Evolutionary conservation across 2,329 filamentous ascomycete species (phyloP).

Genomic region (Fonsecaea multimorphosa): DNA sequence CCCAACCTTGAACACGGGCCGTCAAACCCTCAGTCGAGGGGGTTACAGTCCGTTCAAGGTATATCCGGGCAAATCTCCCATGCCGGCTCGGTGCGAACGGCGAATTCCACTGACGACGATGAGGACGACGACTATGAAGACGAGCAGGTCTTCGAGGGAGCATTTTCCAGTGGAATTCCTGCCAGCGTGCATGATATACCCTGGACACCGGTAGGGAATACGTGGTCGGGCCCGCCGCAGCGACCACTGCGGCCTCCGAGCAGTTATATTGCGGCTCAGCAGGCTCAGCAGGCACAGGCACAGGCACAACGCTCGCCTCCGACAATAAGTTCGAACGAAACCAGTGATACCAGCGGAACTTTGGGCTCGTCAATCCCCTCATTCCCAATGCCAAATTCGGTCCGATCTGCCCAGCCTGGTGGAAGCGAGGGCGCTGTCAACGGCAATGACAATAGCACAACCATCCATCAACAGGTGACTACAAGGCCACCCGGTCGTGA

Average conservation of each 20-base stretch:
- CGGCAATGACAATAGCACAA: neutral
- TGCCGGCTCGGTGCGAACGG: slow-evolving; percentile 49
- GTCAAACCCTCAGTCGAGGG: slow-evolving; percentile 41
- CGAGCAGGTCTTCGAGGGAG: slow-evolving; percentile 38
- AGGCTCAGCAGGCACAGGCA: slow-evolving; percentile 5
- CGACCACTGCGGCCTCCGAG: slow-evolving; percentile 46
- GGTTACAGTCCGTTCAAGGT: slow-evolving; percentile 47
- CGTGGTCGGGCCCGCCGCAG: slow-evolving; percentile 39
- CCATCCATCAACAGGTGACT: neutral
- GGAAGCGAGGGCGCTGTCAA: slow-evolving; percentile 6
- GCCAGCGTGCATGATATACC: slow-evolving; percentile 41
- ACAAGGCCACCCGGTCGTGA: neutral
- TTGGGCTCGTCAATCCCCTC: slow-evolving; percentile 36
- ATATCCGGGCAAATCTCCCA: slow-evolving; percentile 53
- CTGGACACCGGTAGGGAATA: slow-evolving; percentile 39
- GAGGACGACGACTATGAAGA: slow-evolving; percentile 43
- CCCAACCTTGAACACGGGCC: slow-evolving; percentile 50
- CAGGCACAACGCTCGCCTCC: slow-evolving; percentile 42
- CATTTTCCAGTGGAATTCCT: slow-evolving; percentile 42
- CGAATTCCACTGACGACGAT: slow-evolving; percentile 47
- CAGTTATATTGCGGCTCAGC: slow-evolving; percentile 49
- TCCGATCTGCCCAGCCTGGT: slow-evolving; percentile 23
- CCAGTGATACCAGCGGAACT: slow-evolving; percentile 25
- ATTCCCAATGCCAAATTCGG: slow-evolving; percentile 37
- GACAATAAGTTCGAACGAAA: slow-evolving; percentile 29